phyloP scores from a whole-genome alignment of 2,329 filamentous ascomycete species.

The Ophiostoma australiae region DNA sequence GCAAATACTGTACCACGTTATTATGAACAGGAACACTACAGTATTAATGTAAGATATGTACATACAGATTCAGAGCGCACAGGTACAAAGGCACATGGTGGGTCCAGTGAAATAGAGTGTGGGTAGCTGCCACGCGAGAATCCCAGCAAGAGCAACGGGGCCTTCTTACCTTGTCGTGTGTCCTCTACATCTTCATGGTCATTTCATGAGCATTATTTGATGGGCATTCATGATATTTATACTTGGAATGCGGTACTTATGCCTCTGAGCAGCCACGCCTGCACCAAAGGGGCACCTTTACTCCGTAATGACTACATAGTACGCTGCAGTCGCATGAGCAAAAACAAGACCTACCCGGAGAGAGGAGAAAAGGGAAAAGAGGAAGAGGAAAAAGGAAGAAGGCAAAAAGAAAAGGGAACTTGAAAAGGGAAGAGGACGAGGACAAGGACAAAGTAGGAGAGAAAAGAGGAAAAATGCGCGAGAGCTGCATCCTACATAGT shows the following conservation, averaged over 20 bases:
- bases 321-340: not conserved
- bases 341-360: not conserved
- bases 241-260: constrained; percentile 7
- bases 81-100: not conserved
- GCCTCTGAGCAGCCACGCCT: not conserved
- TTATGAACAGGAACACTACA: not conserved
- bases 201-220: not conserved
- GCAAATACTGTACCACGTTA: too few relatives aligned
- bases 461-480: constrained; percentile 1
- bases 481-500: not conserved
- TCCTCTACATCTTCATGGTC: too few relatives aligned
- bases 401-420: not conserved
- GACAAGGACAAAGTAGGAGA: not conserved
- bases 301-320: not conserved
- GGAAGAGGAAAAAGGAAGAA: not conserved
- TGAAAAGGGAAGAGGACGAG: not conserved
- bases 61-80: not conserved
- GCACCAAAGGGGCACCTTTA: not conserved
- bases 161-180: constrained; percentile 12
- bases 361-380: not conserved
- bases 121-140: constrained; percentile 14
- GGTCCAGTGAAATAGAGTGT: constrained; percentile 2
- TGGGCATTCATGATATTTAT: not conserved
- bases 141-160: constrained; percentile 10
- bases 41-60: too few relatives aligned